These are phyloP conservation scores for Colletotrichum orchidophilum DNA, from an alignment of 2,329 filamentous ascomycete species.

Conservation along the genomic window DNA sequence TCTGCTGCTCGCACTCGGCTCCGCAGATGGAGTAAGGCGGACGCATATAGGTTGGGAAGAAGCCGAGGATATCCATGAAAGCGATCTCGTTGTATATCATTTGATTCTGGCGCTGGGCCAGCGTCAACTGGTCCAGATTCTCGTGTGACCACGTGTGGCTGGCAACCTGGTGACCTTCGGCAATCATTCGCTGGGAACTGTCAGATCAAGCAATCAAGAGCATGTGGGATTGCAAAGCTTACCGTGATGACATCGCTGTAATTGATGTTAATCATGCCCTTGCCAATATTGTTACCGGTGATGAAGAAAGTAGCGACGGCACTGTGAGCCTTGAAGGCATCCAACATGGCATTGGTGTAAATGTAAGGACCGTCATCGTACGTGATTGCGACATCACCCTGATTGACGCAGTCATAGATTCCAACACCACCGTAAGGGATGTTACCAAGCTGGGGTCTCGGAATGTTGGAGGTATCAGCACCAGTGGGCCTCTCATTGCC, in stretches of 20 bases:
- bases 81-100: conserved; percentile 58
- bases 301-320: conserved; percentile 50
- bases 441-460: conserved; percentile 39
- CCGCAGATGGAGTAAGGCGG: conserved; percentile 32
- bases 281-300: conserved; percentile 45
- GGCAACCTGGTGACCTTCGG: conserved; percentile 57
- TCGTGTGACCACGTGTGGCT: conserved; percentile 59
- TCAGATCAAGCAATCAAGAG: not conserved
- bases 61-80: conserved; percentile 52
- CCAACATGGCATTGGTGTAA: conserved; percentile 46
- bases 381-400: conserved; percentile 46
- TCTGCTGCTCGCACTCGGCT: conserved; percentile 35
- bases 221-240: conserved; percentile 30
- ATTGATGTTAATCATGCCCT: conserved; percentile 45
- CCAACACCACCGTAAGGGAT: conserved; percentile 44
- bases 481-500: conserved; percentile 42
- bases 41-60: conserved; percentile 58
- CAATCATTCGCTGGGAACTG: conserved; percentile 48
- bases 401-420: conserved; percentile 41
- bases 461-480: conserved; percentile 35
- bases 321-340: conserved; percentile 43
- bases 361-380: conserved; percentile 49
- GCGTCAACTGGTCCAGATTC: conserved; percentile 48
- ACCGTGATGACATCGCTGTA: conserved; percentile 45
- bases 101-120: conserved; percentile 46